phyloP scores from a whole-genome alignment of 257 asterid species.

The Lycium barbarum region DNA sequence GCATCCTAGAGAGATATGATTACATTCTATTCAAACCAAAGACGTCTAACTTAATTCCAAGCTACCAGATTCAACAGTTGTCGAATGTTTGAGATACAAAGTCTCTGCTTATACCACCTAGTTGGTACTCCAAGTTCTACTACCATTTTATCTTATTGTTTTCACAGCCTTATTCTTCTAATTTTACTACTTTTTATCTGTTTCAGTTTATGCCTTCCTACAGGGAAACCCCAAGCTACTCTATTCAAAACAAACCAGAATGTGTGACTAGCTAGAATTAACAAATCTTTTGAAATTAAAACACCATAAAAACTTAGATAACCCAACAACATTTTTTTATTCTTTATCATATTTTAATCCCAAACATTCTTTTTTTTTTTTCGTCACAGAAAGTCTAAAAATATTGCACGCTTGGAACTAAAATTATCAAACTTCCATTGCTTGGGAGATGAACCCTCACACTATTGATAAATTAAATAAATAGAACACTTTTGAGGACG shows the following conservation, averaged over 20 bases:
- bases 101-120: too few relatives aligned
- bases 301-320: background rate
- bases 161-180: background rate
- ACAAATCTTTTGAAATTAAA: background rate
- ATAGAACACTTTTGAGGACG: slow-evolving; percentile 27
- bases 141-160: too few relatives aligned
- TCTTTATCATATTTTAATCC: background rate
- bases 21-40: too few relatives aligned
- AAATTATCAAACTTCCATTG: slow-evolving; percentile 29
- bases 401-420: slow-evolving; percentile 41
- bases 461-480: background rate
- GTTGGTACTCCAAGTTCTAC: too few relatives aligned
- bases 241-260: background rate
- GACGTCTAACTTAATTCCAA: too few relatives aligned
- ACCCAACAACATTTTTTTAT: background rate
- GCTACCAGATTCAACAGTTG: too few relatives aligned
- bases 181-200: too few relatives aligned
- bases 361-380: background rate
- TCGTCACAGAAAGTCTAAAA: background rate
- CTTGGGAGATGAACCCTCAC: slow-evolving; percentile 35
- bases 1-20: too few relatives aligned
- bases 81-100: too few relatives aligned
- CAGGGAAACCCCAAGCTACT: background rate
- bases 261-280: background rate
- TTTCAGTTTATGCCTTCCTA: too few relatives aligned